Percentiles rank a stretch among this genome's conserved stretches.
Evolutionary conservation across 768 basidiomycete species (phyloP).

Genomic region (Strobilomyces echinocephalus): DNA sequence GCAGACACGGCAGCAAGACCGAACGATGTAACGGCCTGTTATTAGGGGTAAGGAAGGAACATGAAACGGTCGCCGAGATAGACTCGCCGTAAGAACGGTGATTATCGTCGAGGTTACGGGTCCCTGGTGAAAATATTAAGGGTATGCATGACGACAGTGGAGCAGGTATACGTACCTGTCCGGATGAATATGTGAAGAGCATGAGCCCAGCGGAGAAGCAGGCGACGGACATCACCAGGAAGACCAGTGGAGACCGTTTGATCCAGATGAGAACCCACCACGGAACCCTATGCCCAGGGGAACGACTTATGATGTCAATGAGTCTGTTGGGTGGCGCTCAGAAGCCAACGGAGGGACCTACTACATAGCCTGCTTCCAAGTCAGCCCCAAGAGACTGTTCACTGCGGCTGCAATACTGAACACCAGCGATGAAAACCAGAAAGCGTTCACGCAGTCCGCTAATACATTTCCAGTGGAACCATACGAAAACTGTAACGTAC

Average conservation of each 20-base stretch:
- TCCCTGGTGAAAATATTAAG: constrained; percentile 38
- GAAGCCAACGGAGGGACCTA: constrained; percentile 28
- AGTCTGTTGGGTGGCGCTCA: constrained; percentile 4
- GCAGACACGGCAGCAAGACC: constrained; percentile 47
- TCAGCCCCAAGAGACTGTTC: constrained; percentile 47
- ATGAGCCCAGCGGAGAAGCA: constrained; percentile 78
- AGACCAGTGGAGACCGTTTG: constrained; percentile 77
- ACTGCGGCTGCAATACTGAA: constrained; percentile 54
- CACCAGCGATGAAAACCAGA: constrained; percentile 53
- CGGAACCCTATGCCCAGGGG: constrained; percentile 50
- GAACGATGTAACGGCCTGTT: constrained; percentile 36
- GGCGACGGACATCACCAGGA: constrained; percentile 78
- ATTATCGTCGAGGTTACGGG: constrained; percentile 63
- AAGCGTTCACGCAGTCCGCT: constrained; percentile 43
- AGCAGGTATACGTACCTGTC: constrained; percentile 44
- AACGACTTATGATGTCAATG: constrained; percentile 38
- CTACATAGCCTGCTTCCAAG: constrained; percentile 58
- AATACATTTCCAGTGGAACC: constrained; percentile 30
- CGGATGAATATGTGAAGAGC: constrained; percentile 71
- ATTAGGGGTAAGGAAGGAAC: constrained; percentile 6
- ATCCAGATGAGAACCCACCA: constrained; percentile 76
- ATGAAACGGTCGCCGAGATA: neutral
- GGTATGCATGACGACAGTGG: constrained; percentile 19
- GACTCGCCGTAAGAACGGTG: constrained; percentile 59
- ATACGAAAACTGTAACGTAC: constrained; percentile 46